These are phyloP conservation scores for Cercospora brassicicola DNA, from an alignment of 2,329 filamentous ascomycete genomes.

Conservation along the genomic window DNA sequence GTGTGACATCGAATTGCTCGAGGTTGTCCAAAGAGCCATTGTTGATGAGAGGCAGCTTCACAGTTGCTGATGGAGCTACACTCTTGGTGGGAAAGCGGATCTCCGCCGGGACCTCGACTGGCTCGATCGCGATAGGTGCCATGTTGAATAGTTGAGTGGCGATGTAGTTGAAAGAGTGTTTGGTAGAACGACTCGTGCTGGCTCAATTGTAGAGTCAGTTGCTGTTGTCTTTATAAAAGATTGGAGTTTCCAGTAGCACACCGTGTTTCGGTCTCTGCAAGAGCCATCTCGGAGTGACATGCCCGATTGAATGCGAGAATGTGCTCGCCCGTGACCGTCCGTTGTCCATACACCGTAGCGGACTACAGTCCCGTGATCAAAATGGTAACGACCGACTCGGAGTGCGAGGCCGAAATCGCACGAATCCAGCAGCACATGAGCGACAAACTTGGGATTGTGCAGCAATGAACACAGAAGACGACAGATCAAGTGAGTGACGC, in stretches of 20 bases:
- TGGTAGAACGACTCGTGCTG: not conserved
- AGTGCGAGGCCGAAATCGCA: not conserved
- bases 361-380: not conserved
- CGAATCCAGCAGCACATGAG: not conserved
- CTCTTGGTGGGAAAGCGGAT: not conserved
- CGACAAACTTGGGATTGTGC: not conserved
- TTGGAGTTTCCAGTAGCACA: not conserved
- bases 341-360: not conserved
- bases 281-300: not conserved
- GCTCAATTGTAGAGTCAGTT: not conserved
- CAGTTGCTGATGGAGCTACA: not conserved
- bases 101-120: not conserved
- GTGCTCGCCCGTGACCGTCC: not conserved
- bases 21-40: not conserved
- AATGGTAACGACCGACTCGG: not conserved
- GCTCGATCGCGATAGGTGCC: constrained; percentile 1
- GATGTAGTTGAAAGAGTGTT: not conserved
- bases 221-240: not conserved
- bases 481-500: not conserved
- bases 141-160: not conserved
- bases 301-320: not conserved
- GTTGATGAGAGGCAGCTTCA: constrained; percentile 1
- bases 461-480: not conserved
- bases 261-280: not conserved
- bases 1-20: constrained; percentile 47